Conservation (phyloP, 257 asterid genomes). For the Misopates orontium region DNA sequence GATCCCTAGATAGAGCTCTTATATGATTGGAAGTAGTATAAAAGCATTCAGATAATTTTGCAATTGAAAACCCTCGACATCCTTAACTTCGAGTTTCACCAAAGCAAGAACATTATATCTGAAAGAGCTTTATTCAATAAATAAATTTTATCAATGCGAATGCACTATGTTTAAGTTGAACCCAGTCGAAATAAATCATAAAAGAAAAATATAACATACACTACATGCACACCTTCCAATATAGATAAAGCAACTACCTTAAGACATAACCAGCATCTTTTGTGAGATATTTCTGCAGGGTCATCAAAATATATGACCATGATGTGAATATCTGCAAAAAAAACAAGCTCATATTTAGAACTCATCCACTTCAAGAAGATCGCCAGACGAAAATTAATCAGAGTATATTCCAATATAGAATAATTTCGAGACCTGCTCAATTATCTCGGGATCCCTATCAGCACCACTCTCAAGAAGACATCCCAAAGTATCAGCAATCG, state of each 20-base stretch:
- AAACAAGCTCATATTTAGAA: slow-evolving; percentile 21
- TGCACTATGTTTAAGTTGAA: neutral
- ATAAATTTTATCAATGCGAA: slow-evolving; percentile 2
- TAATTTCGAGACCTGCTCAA: slow-evolving; percentile 66
- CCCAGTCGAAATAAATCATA: slow-evolving; percentile 1
- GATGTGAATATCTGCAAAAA: slow-evolving; percentile 78
- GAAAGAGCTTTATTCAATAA: neutral
- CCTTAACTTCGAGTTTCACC: slow-evolving; percentile 11
- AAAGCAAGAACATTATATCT: slow-evolving; percentile 9
- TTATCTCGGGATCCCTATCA: slow-evolving; percentile 86
- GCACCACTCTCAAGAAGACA: slow-evolving; percentile 79
- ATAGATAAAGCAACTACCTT: slow-evolving; percentile 46
- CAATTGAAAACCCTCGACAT: slow-evolving; percentile 12
- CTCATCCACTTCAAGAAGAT: slow-evolving; percentile 15
- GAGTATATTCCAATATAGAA: slow-evolving; percentile 10
- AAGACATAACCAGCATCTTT: slow-evolving; percentile 56
- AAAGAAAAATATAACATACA: slow-evolving; percentile 14
- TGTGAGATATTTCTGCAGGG: slow-evolving; percentile 72
- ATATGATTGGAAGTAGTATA: neutral
- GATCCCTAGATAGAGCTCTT: neutral
- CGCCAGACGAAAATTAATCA: slow-evolving; percentile 18
- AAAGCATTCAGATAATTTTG: slow-evolving; percentile 12
- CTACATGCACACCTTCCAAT: slow-evolving; percentile 10
- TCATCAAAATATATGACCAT: slow-evolving; percentile 81
- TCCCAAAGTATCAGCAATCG: slow-evolving; percentile 55